Conservation (phyloP, 192 early-diverging fungal species). For the Chytriomyces confervae region DNA sequence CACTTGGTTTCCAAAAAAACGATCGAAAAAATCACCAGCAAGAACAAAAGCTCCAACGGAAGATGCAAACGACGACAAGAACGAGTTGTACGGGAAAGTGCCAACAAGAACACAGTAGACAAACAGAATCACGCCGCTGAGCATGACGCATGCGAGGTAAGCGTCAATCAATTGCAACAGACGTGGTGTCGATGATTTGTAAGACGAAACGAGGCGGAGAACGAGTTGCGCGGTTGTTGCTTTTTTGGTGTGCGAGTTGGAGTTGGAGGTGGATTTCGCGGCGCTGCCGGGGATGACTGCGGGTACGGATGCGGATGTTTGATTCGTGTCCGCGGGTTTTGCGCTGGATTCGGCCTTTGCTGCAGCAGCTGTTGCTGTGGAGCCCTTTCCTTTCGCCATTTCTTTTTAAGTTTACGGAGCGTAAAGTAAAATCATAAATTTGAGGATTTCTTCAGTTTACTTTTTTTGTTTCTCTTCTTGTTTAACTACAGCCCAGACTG, state of each 20-base stretch:
- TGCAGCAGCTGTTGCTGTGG: background rate
- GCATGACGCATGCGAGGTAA: conserved; percentile 89
- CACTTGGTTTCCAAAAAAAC: background rate
- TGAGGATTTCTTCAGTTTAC: no score
- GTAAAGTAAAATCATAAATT: no score
- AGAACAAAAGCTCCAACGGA: conserved; percentile 92
- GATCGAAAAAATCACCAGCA: conserved; percentile 58
- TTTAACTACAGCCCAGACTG: no score
- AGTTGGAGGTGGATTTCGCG: background rate
- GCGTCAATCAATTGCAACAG: conserved; percentile 89
- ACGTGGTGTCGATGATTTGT: conserved; percentile 72
- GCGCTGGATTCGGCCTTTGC: background rate
- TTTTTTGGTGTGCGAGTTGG: background rate
- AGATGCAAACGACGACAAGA: conserved; percentile 92
- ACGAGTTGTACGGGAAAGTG: conserved; percentile 97
- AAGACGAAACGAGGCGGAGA: conserved; percentile 46
- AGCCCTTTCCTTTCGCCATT: background rate
- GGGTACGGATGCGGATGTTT: background rate
- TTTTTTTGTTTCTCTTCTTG: no score
- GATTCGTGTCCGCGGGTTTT: background rate
- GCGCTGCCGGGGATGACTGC: background rate
- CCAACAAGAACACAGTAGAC: conserved; percentile 84
- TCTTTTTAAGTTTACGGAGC: no score
- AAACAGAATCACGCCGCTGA: conserved; percentile 92
- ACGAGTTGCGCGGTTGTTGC: conserved; percentile 33